Conservation (phyloP, 2,329 filamentous ascomycete genomes). For the Alternaria arborescens region DNA sequence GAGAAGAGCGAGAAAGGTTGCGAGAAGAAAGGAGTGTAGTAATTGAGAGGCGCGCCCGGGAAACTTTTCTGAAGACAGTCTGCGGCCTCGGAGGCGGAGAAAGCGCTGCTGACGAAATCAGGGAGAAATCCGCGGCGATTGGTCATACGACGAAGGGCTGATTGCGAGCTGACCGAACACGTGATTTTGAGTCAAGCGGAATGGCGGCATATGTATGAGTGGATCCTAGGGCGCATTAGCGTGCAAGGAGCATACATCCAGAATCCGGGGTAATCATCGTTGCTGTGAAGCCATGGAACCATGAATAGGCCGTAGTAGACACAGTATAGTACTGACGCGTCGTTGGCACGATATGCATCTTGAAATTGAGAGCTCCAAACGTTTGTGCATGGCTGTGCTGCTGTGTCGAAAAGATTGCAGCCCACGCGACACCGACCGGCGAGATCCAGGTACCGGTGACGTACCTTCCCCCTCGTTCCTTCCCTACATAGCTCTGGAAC, state of each 20-base stretch:
- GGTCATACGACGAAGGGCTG: conserved; percentile 15
- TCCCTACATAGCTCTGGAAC: conserved; percentile 13
- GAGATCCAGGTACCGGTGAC: conserved; percentile 27
- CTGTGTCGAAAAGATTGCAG: not conserved
- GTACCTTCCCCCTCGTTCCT: conserved; percentile 13
- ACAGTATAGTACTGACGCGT: not conserved
- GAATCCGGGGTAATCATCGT: conserved; percentile 19
- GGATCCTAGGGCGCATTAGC: conserved; percentile 14
- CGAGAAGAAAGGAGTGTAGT: not conserved
- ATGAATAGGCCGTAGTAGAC: not conserved
- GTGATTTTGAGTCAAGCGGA: conserved; percentile 7
- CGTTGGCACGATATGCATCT: not conserved
- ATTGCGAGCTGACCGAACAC: conserved; percentile 11
- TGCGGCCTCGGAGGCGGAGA: conserved; percentile 43
- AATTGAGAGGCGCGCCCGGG: conserved; percentile 17
- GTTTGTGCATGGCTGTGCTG: not conserved
- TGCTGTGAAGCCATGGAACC: not conserved
- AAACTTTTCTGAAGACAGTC: conserved; percentile 35
- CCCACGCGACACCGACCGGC: conserved; percentile 15
- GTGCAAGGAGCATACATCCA: conserved; percentile 4
- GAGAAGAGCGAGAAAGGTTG: not conserved
- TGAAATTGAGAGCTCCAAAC: not conserved
- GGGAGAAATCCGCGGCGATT: conserved; percentile 17
- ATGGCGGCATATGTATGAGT: conserved; percentile 10
- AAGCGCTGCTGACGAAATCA: conserved; percentile 22